Evolutionary conservation across 495 filamentous ascomycete species (phyloP).

Genomic region (Ramalina intermedia): DNA sequence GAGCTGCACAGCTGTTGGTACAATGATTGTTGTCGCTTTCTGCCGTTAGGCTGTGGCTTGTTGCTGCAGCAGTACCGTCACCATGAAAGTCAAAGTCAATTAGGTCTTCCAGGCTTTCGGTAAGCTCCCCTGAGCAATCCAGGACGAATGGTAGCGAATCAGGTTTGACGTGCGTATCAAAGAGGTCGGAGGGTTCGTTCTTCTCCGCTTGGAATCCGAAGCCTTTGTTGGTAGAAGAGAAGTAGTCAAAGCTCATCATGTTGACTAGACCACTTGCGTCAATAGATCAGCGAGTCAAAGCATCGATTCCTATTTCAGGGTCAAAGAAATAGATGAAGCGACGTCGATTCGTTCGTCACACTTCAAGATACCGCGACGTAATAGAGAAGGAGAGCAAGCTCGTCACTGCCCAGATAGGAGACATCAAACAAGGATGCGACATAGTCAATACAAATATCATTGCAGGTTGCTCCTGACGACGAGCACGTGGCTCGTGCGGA

Average conservation of each 20-base stretch:
- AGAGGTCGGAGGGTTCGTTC: constrained; percentile 37
- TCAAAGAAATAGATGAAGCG: neutral
- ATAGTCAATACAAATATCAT: neutral
- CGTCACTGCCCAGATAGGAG: neutral
- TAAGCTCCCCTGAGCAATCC: constrained; percentile 22
- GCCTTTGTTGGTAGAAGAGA: constrained; percentile 21
- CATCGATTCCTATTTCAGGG: neutral
- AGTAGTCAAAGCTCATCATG: constrained; percentile 12
- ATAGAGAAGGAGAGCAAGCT: neutral
- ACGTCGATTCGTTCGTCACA: neutral
- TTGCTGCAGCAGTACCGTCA: constrained; percentile 13
- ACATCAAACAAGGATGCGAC: neutral
- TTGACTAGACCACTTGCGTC: constrained; percentile 17
- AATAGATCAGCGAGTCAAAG: neutral
- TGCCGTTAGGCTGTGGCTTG: constrained; percentile 1
- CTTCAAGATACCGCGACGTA: neutral
- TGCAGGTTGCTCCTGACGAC: neutral
- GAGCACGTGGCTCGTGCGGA: neutral
- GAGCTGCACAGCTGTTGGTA: neutral
- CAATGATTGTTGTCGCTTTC: neutral
- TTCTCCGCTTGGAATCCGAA: constrained; percentile 34
- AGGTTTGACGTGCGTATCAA: constrained; percentile 38
- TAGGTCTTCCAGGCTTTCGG: constrained; percentile 12
- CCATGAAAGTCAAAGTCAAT: constrained; percentile 28
- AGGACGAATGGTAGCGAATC: constrained; percentile 22